Base-by-base conservation (phyloP, 495 filamentous ascomycete species). In the Penicillium steckii region DNA sequence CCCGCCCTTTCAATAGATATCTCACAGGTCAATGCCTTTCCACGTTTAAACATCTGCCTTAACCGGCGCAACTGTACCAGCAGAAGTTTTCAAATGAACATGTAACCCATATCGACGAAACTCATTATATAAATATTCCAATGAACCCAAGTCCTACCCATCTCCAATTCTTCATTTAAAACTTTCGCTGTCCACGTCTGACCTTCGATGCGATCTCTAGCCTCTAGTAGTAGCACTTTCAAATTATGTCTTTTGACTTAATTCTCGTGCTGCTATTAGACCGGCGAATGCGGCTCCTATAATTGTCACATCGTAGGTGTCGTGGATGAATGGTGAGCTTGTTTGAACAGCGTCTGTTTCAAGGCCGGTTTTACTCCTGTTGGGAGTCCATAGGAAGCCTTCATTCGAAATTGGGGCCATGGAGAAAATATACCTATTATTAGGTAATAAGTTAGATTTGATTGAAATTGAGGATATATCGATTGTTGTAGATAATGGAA, bases 91-190 rank as follows among this genome's bases (percentile, higher is more conserved):
- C 46, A 54, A 27, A 40, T 37, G 15, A 15, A 7, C 3, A 22
- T 62, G 54, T 3, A 66, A 48, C 3, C 54, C 56, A 26, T 65
- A 69, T 4, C 59, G 45, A 15, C 46, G 55, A 3, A 67, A 30
- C 46, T 69, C 59, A 7, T 45, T 27, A 35, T 57, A 69, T 0
- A 67, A 23, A 46, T 61, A 0, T 2, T 40, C 62, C 60, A 64
- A 15, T 64, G 57, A 4, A 68, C 49, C 67, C 67, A 70, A 4
- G 67, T 66, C 65, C 65, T 15, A 1, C 67, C 65, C 62, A 70
- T 62, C 46, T 68, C 62, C 13, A 61, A 21, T 9, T 57, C 43
- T 15, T 65, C 52, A 7, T 60, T 61, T 6, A 48, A 19, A 2
- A 51, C 48, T 2, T 59, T 56, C 0, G 64, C 52, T 1, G 61